Percentiles rank a stretch among this genome's conserved stretches.
Evolutionary conservation across 139 green algal genomes (phyloP).

Genomic region (Tetradesmus lagerheimii): DNA sequence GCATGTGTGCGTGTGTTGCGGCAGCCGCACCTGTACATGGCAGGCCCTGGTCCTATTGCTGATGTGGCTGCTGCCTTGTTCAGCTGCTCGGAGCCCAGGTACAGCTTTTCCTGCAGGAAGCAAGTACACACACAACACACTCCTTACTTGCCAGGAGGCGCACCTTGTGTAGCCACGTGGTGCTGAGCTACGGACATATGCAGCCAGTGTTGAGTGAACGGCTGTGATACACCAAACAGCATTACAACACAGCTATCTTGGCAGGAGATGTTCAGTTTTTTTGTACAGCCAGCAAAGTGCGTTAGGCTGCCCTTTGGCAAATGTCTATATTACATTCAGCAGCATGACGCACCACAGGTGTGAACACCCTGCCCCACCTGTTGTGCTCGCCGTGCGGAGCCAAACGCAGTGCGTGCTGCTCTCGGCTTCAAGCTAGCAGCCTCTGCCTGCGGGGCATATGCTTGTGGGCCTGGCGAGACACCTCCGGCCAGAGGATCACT

Average conservation of each 20-base stretch:
- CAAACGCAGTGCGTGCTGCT: neutral
- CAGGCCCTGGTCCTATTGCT: neutral
- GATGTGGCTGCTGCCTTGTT: constrained; percentile 10
- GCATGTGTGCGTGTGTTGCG: neutral
- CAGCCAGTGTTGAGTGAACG: no score
- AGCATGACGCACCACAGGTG: no score
- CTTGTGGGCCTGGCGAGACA: neutral
- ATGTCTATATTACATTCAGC: no score
- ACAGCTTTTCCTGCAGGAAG: constrained; percentile 11
- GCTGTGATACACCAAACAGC: no score
- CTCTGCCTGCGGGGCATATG: neutral
- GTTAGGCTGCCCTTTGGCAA: no score
- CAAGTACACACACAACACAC: neutral
- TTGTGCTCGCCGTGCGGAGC: neutral
- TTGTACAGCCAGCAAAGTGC: no score
- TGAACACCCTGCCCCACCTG: neutral
- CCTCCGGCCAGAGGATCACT: neutral
- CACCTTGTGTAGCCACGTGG: no score
- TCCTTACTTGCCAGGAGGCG: no score
- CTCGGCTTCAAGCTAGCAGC: neutral
- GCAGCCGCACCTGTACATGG: neutral
- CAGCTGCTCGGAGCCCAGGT: constrained; percentile 11
- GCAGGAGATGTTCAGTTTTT: no score
- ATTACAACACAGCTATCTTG: no score
- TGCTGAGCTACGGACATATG: no score